Base-by-base conservation (phyloP, 345 rosid species). In the Citrus trifoliata region DNA sequence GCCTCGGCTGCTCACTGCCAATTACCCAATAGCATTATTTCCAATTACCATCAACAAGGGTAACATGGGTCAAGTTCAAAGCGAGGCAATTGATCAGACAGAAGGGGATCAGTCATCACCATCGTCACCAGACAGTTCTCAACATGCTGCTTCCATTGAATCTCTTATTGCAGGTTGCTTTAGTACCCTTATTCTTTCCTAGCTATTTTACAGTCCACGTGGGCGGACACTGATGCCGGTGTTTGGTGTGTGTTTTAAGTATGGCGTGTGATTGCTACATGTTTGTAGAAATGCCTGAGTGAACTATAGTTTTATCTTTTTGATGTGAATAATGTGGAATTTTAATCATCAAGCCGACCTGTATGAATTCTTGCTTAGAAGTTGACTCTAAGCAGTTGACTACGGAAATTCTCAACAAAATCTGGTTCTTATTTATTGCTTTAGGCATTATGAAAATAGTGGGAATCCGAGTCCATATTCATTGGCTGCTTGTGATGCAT, bases 1-100 rank as follows among this genome's bases (percentile, higher is more conserved):
- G 16, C 51, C 51, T 3, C 16, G 51, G 51, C 51, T 42, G 51
- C 51, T 42, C 3, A 42, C 51, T 42, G 51, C 51, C 51, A 46
- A 3, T 46, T 3, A 13, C 51, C 51, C 51, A 3, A 3, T 10
- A 46, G 51, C 18, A 46, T 46, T 16, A 13, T 46, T 46, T 46
- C 2, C 51, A 46, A 3, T 46, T 13, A n/a, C 67, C 60, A 40
- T 74, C 46, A 32, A 3, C 22, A 63, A 35, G 37, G 40, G 21
- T 38, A 74, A 69, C 65, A 91, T 92, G 95, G 93, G 92, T 79
- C 90, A 86, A 86, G 88, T 80, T 79, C 88, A 85, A 78, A 88
- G 91, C 81, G 56, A 67, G 60, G 68, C 62, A 66, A n/a, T 30
- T 48, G 79, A 73, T 32, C 82, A 76, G 33, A 46, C 56, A 25